Base-by-base conservation (phyloP, 176 grass and related monocot species). In the Dendrocalamus sinicus region DNA sequence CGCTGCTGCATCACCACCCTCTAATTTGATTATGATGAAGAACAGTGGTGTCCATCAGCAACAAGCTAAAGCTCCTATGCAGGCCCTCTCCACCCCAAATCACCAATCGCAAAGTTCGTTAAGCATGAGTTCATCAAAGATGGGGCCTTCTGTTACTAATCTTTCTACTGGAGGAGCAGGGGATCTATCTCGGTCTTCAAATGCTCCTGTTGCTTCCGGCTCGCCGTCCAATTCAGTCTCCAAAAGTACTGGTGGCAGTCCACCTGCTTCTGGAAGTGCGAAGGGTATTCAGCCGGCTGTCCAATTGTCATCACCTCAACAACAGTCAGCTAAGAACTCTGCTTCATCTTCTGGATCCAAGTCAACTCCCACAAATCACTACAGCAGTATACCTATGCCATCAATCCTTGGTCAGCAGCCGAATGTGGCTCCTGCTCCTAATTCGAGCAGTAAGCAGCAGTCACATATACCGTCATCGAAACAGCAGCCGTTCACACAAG, bases 371-470 rank as follows among this genome's bases (percentile, higher is more conserved):
- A 20, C 84, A 12, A 88, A 83, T 69, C 89, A 91, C 84, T 90
- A 88, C 77, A 92, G 74, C 76, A 83, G 77, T 58, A 87, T 87
- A 70, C 75, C 88, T 48, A 85, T 90, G 70, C 85, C 90, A 64
- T 92, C 96, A 2, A 96, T 99, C 71, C 92, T 96, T 57, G 94
- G 94, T 10, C 94, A 96, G 12, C 94, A 96, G 41, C 92, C 92
- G 0, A 91, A 87, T 53, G 72, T 89, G 6, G 57, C 74, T 12
- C 69, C 89, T 55, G 85, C 75, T 61, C 68, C 89, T 39, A 92
- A 86, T 77, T 79, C 77, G 1, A 86, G 82, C 50, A 86, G 84
- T 60, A 99, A 96, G 44, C 92, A 91, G 35, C 96, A 95, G 70
- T 73, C 91, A 12, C 92, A 96, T 47, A 46, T 70, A 12, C 51